Evolutionary conservation across 2,329 filamentous ascomycete genomes (phyloP).

Genomic region (Neurospora sp.): DNA sequence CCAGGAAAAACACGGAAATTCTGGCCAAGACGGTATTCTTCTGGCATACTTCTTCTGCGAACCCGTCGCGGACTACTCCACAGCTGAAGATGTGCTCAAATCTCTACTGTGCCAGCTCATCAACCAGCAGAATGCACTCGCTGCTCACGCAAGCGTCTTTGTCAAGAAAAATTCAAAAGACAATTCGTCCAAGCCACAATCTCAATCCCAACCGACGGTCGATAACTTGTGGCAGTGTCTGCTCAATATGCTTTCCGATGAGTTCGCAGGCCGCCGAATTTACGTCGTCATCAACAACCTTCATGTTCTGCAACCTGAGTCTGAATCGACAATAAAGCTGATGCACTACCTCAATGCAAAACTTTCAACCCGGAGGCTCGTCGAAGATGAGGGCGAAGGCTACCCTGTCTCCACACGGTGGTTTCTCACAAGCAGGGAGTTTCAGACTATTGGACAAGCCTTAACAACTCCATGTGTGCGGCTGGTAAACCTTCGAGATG

Average conservation of each 20-base stretch:
- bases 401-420: background rate
- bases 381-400: background rate
- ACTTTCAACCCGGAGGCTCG: background rate
- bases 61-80: background rate
- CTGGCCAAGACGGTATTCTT: conserved; percentile 1
- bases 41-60: conserved; percentile 7
- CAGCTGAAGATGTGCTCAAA: conserved; percentile 4
- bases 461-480: background rate
- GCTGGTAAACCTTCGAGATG: background rate
- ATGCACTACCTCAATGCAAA: background rate
- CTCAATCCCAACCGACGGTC: conserved; percentile 2
- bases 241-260: conserved; percentile 4
- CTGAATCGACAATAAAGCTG: conserved; percentile 1
- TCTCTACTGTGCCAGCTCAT: conserved; percentile 9
- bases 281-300: conserved; percentile 7
- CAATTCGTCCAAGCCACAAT: background rate
- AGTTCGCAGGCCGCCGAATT: background rate
- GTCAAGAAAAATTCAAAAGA: background rate
- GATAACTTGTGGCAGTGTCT: conserved; percentile 7
- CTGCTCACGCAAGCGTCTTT: conserved; percentile 2
- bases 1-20: background rate
- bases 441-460: background rate
- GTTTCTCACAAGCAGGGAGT: conserved; percentile 1
- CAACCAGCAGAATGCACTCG: conserved; percentile 2
- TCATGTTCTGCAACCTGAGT: background rate